Evolutionary conservation across 2,329 filamentous ascomycete species (phyloP), one percentile per base, ranked within the genome.

Genomic region (Dothidotthia symphoricarpi): DNA sequence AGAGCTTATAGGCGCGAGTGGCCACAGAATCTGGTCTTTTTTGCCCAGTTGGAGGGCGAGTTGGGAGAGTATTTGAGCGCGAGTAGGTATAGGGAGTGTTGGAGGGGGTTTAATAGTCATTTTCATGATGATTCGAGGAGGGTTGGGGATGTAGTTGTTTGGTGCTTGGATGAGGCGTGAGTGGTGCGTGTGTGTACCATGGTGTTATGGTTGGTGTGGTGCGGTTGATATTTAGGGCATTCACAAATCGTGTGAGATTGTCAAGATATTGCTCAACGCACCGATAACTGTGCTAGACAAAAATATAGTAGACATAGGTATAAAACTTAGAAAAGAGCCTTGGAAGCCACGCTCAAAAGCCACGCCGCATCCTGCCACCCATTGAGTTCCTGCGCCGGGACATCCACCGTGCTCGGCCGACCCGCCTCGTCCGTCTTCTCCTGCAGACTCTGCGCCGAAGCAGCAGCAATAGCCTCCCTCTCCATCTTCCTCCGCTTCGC

Each of bases 111-210:
- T 60, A 84, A 83, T 53, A 77, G 74, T 22, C 75, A 76, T 42
- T 81, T 74, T 66, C 80, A 83, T 57, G 81, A 83, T 51, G 81
- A 84, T 60, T 70, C 67, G 69, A 72, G 81, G 39, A 70, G 81
- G 36, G 66, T 65, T 15, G 81, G 81, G n/a, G 80, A 83, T 63
- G 74, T 84, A 22, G 60, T 83, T 14, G 78, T 82, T 16, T 83
- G 78, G 78, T 80, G 67, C 49, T 36, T 60, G 47, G 55, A 56
- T 28, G 45, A 43, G 25, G 42, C 19, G 35, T 36, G 30, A 29
- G 17, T 10, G 22, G 13, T 16, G 28, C 14, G 15, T 24, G 17
- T 15, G n/a, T n/a, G n/a, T n/a, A n/a, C n/a, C n/a, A 10, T 14
- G 13, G 24, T 34, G n/a, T n/a, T 25, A 26, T 22, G 15, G 11